phyloP scores from a whole-genome alignment of 176 grass and related monocot species.

The Musa acuminata region DNA sequence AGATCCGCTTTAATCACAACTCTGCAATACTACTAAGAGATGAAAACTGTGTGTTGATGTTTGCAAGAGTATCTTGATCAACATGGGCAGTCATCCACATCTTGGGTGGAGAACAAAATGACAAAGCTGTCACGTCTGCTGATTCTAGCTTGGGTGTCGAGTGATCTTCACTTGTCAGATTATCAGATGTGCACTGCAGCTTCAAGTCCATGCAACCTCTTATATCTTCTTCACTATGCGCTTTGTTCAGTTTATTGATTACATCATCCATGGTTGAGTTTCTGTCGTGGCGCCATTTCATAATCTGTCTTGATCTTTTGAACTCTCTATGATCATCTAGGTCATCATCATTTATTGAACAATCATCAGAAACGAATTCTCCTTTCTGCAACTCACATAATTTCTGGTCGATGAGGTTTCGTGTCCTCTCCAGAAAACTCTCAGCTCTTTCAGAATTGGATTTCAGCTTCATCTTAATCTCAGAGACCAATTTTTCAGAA shows the following conservation, averaged over 20 bases:
- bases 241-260: slow-evolving; percentile 51
- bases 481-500: slow-evolving; percentile 40
- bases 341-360: slow-evolving; percentile 21
- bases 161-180: neutral
- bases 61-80: slow-evolving; percentile 26
- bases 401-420: slow-evolving; percentile 48
- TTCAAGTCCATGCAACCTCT: slow-evolving; percentile 42
- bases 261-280: slow-evolving; percentile 41
- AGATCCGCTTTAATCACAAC: slow-evolving; percentile 27
- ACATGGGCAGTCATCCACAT: slow-evolving; percentile 28
- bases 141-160: slow-evolving; percentile 10
- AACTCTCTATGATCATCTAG: slow-evolving; percentile 22
- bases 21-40: slow-evolving; percentile 28
- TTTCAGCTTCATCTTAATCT: slow-evolving; percentile 64
- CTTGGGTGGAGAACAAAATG: slow-evolving; percentile 30
- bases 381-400: slow-evolving; percentile 41
- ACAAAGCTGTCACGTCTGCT: neutral
- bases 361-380: slow-evolving; percentile 28
- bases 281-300: slow-evolving; percentile 34
- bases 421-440: slow-evolving; percentile 50
- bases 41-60: slow-evolving; percentile 37
- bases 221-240: slow-evolving; percentile 46
- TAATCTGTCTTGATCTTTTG: slow-evolving; percentile 19
- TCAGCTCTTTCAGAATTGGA: slow-evolving; percentile 35
- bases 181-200: slow-evolving; percentile 16